Base-by-base conservation (phyloP, 306 rosid genomes). In the Hylodesmum podocarpum region DNA sequence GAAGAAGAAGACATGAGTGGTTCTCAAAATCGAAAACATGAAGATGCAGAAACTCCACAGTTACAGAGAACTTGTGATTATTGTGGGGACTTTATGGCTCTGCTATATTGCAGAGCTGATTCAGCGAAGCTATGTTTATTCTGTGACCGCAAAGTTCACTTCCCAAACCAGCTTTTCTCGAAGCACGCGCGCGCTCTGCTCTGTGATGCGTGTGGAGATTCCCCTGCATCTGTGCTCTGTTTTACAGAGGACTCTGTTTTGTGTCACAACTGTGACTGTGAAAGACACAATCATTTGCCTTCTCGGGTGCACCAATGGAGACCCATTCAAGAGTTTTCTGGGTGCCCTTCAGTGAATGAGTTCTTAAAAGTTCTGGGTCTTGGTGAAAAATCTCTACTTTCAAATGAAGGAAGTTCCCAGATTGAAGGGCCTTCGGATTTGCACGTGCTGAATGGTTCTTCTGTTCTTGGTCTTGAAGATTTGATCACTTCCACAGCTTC, bases 201-300 rank as follows among this genome's bases (percentile, higher is more conserved):
- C 76, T 91, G 96, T 66, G 90, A 89, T 36, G 83, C 57, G 19
- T 91, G 96, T 58, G 78, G 78, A 27, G 54, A 41, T 1, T 82
- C 89, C 58, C 90, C 93, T 39, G 96, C 93, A 8, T 78, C 96
- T 0, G 80, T 91, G 29, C 88, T 87, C 73, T 91, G 96, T 84
- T 85, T 86, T 3, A 59, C 90, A 0, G 93, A 89, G 44, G 41
- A 66, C 77, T 82, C 87, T 75, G 90, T 88, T 75, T 53, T 88
- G 24, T 91, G 96, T 63, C 93, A 87, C 72, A 86, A 87, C 68
- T 91, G 96, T 80, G 96, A 91, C 80, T 85, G 93, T 89, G 88
- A 87, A 67, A 78, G 27, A 8, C 91, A 89, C 76, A 57, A 58
- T 16, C 47, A 27, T 28, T 72, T 81, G 0, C 64, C 63, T 12